Conservation (phyloP, 2,329 filamentous ascomycete genomes). For the Parascedosporium putredinis region DNA sequence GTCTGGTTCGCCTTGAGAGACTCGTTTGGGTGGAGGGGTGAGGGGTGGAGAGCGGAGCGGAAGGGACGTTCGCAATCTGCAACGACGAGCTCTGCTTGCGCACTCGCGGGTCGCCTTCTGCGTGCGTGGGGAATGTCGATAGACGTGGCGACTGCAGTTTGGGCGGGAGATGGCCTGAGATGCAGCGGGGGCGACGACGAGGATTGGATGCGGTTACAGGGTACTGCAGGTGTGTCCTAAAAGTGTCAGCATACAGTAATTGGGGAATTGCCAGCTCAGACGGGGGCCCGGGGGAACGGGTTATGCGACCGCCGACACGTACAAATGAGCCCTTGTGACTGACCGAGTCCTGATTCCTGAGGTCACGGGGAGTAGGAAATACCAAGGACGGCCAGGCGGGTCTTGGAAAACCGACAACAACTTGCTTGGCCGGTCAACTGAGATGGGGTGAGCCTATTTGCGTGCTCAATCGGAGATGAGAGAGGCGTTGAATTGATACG, state of each 20-base stretch:
- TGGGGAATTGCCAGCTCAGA: not conserved
- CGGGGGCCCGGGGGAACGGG: not conserved
- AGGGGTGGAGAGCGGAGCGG: not conserved
- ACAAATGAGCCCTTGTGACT: constrained; percentile 1
- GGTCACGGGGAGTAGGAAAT: not conserved
- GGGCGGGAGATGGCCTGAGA: not conserved
- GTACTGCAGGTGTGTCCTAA: not conserved
- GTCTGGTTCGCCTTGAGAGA: not conserved
- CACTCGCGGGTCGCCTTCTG: not conserved
- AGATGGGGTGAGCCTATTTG: too few relatives aligned
- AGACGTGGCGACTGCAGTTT: not conserved
- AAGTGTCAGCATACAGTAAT: not conserved
- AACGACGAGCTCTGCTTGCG: not conserved
- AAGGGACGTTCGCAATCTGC: not conserved
- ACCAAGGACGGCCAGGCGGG: not conserved
- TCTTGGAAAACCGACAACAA: not conserved
- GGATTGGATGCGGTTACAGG: not conserved
- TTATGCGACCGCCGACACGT: not conserved
- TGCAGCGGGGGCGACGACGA: not conserved
- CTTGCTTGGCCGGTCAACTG: not conserved
- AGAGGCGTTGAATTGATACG: not conserved
- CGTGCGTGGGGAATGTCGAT: not conserved
- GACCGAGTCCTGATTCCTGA: not conserved
- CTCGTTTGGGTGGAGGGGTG: not conserved
- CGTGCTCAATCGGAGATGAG: not conserved